Conservation (phyloP, 2,329 filamentous ascomycete genomes). For the Venturia carpophila region DNA sequence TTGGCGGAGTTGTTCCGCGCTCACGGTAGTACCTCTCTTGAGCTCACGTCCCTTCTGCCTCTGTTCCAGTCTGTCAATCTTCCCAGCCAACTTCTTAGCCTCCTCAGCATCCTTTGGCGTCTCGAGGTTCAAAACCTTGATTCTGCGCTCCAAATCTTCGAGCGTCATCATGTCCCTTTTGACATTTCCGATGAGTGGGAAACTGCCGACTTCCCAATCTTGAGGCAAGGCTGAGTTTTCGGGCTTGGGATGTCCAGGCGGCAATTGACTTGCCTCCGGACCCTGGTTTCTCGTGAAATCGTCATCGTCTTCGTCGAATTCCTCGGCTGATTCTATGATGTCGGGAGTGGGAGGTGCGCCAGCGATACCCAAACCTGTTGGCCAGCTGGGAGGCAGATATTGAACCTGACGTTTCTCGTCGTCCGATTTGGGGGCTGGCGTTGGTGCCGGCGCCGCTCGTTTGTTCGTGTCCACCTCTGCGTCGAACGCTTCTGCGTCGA, state of each 20-base stretch:
- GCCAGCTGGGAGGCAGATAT: neutral
- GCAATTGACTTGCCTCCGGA: neutral
- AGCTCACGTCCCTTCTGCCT: neutral
- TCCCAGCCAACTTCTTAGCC: neutral
- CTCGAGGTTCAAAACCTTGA: neutral
- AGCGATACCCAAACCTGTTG: neutral
- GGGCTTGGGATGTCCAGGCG: neutral
- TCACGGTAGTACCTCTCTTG: neutral
- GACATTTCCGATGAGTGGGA: neutral
- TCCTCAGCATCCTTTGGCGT: neutral
- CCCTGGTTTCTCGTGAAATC: neutral
- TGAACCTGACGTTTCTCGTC: neutral
- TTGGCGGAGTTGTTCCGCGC: neutral
- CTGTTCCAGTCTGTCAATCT: neutral
- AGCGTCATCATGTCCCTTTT: conserved; percentile 1
- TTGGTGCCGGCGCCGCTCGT: neutral
- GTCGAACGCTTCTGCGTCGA: neutral
- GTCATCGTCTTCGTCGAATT: neutral
- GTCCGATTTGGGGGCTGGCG: neutral
- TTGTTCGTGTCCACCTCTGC: neutral
- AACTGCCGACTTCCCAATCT: neutral
- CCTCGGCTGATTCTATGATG: neutral
- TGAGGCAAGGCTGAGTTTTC: neutral
- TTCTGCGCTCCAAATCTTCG: neutral
- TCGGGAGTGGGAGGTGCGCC: neutral